Percentiles rank a stretch among this genome's conserved stretches.
phyloP scores from a whole-genome alignment of 169 alveolate genomes.

The Amoebophrya sp. region DNA sequence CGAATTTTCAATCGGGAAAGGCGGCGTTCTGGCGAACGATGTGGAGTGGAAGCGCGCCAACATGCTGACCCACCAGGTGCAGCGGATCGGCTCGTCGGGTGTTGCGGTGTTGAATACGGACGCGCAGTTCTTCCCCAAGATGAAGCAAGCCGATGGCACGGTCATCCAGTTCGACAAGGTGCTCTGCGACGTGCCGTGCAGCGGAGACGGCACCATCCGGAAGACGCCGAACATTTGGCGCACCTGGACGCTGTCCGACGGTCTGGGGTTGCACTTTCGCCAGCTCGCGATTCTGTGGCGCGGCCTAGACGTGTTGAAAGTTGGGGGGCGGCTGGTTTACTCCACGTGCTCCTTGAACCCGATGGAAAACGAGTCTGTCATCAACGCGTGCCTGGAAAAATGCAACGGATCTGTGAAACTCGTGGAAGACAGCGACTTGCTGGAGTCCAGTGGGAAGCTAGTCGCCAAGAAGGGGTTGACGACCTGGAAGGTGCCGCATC shows the following conservation, averaged over 20 bases:
- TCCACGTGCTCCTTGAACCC: constrained; percentile 91
- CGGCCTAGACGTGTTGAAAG: constrained; percentile 68
- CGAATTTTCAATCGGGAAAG: constrained; percentile 49
- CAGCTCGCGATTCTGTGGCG: constrained; percentile 70
- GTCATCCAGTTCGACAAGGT: constrained; percentile 67
- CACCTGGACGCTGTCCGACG: constrained; percentile 70
- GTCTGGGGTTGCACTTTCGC: constrained; percentile 61
- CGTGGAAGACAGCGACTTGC: not conserved
- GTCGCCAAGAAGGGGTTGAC: not conserved
- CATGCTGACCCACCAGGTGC: constrained; percentile 74
- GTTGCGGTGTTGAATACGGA: constrained; percentile 72
- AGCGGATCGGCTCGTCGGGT: constrained; percentile 71
- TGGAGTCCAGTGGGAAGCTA: not conserved
- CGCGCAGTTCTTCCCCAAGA: constrained; percentile 64
- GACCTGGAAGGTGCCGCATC: not conserved
- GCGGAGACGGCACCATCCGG: constrained; percentile 92
- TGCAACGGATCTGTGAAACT: not conserved
- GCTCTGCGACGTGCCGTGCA: constrained; percentile 91
- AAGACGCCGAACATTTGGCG: constrained; percentile 78
- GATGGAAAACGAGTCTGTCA: constrained; percentile 80
- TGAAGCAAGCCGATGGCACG: constrained; percentile 20
- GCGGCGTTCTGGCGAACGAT: constrained; percentile 85
- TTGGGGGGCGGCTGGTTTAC: constrained; percentile 72
- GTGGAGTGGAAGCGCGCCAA: constrained; percentile 84
- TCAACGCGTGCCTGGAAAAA: not conserved